These are phyloP conservation scores for Phialophora verrucosa DNA, from an alignment of 2,329 filamentous ascomycete genomes.

Conservation along the genomic window DNA sequence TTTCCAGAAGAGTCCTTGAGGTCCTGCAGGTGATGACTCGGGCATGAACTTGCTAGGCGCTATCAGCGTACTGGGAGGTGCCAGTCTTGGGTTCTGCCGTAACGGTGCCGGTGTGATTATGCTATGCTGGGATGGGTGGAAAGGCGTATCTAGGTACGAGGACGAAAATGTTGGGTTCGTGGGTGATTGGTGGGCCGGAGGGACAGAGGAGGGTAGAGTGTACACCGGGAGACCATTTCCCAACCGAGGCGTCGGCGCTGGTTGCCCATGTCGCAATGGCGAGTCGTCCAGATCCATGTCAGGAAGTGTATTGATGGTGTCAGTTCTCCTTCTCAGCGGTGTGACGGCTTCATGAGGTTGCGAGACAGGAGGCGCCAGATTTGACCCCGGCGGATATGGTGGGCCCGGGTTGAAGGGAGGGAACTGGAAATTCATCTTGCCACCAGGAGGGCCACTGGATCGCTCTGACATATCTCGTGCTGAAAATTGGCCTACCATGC, in stretches of 20 bases:
- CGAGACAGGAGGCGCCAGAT: conserved; percentile 47
- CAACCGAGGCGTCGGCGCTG: conserved; percentile 39
- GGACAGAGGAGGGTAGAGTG: conserved; percentile 34
- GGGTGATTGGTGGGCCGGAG: conserved; percentile 44
- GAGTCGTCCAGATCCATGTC: conserved; percentile 51
- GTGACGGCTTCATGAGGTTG: conserved; percentile 54
- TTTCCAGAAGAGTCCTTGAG: conserved; percentile 54
- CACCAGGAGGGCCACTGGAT: conserved; percentile 21
- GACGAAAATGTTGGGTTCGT: conserved; percentile 53
- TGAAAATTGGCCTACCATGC: conserved; percentile 50
- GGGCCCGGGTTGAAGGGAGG: conserved; percentile 30
- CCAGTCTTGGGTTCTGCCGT: conserved; percentile 55
- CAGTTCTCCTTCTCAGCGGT: conserved; percentile 52
- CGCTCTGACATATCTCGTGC: conserved; percentile 36
- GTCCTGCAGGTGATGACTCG: conserved; percentile 54
- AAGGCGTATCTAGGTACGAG: conserved; percentile 55
- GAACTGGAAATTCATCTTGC: conserved; percentile 33
- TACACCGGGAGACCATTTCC: conserved; percentile 35
- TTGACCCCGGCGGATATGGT: conserved; percentile 31
- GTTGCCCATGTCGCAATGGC: conserved; percentile 47
- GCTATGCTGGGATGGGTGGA: conserved; percentile 45
- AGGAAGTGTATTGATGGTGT: conserved; percentile 41
- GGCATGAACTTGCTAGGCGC: conserved; percentile 59
- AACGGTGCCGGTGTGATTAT: conserved; percentile 58
- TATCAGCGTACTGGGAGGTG: conserved; percentile 56